Conservation (phyloP, 2,329 filamentous ascomycete species). For the Ophioceras dolichostomum region DNA sequence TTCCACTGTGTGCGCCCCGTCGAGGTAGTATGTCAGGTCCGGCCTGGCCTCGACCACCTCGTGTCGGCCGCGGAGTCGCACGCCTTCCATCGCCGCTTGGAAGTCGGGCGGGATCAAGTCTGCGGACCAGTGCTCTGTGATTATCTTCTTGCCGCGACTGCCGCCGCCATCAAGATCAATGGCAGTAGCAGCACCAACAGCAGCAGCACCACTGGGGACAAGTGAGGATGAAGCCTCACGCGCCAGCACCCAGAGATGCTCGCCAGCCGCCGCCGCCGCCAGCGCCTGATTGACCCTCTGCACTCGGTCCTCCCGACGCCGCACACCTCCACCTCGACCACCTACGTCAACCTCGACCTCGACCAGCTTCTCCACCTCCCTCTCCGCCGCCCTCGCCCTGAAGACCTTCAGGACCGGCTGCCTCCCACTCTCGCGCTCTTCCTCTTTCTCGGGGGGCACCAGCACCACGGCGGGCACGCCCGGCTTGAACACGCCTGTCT, state of each 20-base stretch:
- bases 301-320: slow-evolving; percentile 32
- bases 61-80: slow-evolving; percentile 72
- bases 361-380: slow-evolving; percentile 27
- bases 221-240: too few species aligned
- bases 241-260: too few species aligned
- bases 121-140: not conserved
- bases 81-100: slow-evolving; percentile 58
- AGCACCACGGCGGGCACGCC: slow-evolving; percentile 43
- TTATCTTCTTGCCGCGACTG: too few species aligned
- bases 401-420: slow-evolving; percentile 39
- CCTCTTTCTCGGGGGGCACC: slow-evolving; percentile 22
- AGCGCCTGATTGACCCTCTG: slow-evolving; percentile 44
- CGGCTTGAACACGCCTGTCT: slow-evolving; percentile 57
- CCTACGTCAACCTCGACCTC: slow-evolving; percentile 35
- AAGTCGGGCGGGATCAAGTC: not conserved
- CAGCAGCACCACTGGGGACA: too few species aligned
- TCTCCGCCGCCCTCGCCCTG: slow-evolving; percentile 40
- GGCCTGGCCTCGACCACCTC: slow-evolving; percentile 38
- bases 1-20: slow-evolving; percentile 87
- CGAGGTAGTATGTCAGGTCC: slow-evolving; percentile 43
- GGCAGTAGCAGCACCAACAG: too few species aligned
- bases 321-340: slow-evolving; percentile 6
- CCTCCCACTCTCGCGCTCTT: slow-evolving; percentile 29
- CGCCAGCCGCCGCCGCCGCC: slow-evolving; percentile 15
- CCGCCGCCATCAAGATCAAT: too few species aligned